A percentile compares a stretch with the other conserved stretches of the same genome.
Conservation (phyloP, 2,329 filamentous ascomycete genomes). For the Cordyceps javanica region DNA sequence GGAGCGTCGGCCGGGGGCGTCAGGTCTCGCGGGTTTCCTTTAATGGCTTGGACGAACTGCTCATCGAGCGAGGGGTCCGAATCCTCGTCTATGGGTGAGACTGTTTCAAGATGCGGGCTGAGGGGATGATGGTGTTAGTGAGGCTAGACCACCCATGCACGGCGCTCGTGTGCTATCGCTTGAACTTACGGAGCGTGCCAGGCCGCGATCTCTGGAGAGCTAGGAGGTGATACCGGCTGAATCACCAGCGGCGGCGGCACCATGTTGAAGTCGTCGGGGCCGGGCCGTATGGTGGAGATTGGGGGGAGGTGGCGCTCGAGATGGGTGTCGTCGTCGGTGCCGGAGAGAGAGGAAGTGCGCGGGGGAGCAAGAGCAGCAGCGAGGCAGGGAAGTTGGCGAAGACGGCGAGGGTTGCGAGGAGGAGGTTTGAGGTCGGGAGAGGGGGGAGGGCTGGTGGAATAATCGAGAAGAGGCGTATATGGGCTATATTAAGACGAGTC, state of each 20-base stretch:
- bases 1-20: not conserved
- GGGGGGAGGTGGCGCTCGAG: slow-evolving; percentile 12
- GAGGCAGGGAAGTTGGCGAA: slow-evolving; percentile 20
- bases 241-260: slow-evolving; percentile 31
- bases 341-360: slow-evolving; percentile 55
- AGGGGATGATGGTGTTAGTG: slow-evolving; percentile 5
- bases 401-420: slow-evolving; percentile 29
- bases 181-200: slow-evolving; percentile 36
- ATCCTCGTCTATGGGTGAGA: slow-evolving; percentile 49
- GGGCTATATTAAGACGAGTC: slow-evolving; percentile 17
- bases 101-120: slow-evolving; percentile 29
- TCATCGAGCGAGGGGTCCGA: slow-evolving; percentile 20
- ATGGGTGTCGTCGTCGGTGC: slow-evolving; percentile 13
- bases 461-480: slow-evolving; percentile 18
- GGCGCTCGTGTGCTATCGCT: not conserved
- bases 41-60: not conserved
- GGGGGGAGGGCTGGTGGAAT: slow-evolving; percentile 14
- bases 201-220: slow-evolving; percentile 44
- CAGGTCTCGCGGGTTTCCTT: slow-evolving; percentile 6
- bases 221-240: slow-evolving; percentile 47
- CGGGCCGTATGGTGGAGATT: slow-evolving; percentile 31
- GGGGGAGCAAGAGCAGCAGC: slow-evolving; percentile 37
- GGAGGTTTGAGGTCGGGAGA: slow-evolving; percentile 28
- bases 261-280: not conserved
- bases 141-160: slow-evolving; percentile 13